Evolutionary conservation across 2,329 filamentous ascomycete genomes (phyloP).

Genomic region (Coleophoma cylindrospora): DNA sequence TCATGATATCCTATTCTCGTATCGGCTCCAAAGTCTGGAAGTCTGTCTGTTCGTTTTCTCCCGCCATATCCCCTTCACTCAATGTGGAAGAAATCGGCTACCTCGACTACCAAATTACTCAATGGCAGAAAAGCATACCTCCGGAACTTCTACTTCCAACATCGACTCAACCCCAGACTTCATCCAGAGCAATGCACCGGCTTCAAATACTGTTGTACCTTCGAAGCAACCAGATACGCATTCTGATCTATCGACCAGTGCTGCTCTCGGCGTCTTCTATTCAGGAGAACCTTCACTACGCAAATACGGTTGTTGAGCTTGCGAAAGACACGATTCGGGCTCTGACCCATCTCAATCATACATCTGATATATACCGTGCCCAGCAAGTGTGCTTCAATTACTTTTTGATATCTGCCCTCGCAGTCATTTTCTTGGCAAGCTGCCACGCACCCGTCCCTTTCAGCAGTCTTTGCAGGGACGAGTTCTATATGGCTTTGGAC

Average conservation of each 20-base stretch:
- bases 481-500: slow-evolving; percentile 64
- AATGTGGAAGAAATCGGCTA: slow-evolving; percentile 63
- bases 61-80: slow-evolving; percentile 55
- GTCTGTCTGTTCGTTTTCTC: not conserved
- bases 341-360: slow-evolving; percentile 55
- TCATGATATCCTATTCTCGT: slow-evolving; percentile 77
- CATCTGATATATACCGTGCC: slow-evolving; percentile 56
- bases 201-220: slow-evolving; percentile 80
- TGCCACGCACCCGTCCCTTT: slow-evolving; percentile 59
- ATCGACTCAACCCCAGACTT: slow-evolving; percentile 45
- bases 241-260: slow-evolving; percentile 66
- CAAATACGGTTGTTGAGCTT: slow-evolving; percentile 63
- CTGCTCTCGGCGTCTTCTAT: slow-evolving; percentile 69
- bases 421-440: slow-evolving; percentile 59
- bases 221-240: slow-evolving; percentile 80
- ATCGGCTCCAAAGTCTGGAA: slow-evolving; percentile 82
- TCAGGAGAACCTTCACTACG: slow-evolving; percentile 64
- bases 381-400: slow-evolving; percentile 64
- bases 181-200: slow-evolving; percentile 60
- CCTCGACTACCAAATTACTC: slow-evolving; percentile 69
- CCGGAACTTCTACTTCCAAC: slow-evolving; percentile 55
- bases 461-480: slow-evolving; percentile 53
- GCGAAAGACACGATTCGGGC: slow-evolving; percentile 61
- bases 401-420: slow-evolving; percentile 59
- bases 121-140: slow-evolving; percentile 75